Base-by-base conservation (phyloP, 139 green algal species). In the Yamagishiella unicocca region DNA sequence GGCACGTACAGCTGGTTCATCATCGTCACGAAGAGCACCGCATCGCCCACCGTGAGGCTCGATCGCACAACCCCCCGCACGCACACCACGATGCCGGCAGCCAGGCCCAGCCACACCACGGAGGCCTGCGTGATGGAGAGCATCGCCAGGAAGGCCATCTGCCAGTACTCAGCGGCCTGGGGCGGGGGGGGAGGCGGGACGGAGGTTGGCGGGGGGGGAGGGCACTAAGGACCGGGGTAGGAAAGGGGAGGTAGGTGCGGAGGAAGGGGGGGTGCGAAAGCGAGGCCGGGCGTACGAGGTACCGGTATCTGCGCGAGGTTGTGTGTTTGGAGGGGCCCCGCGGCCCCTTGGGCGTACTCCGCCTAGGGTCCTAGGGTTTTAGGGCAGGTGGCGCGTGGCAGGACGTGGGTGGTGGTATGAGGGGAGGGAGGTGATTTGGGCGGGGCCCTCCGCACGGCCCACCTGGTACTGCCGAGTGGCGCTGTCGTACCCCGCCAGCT, bases 1-100 rank as follows among this genome's bases (percentile, higher is more conserved):
- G 96, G 96, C 22, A 93, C 92, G 86, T 97, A 97, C 29, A 99
- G 93, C 93, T 99, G 96, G 76, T 95, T 90, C 87, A 99, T 96
- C 68, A 98, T 91, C 14, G 95, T 95, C 14, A 97, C 89, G 87
- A 98, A 98, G 31, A 98, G 93, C 71, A 98, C 96, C 0, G 92
- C 93, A 71, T 98, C 96, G 6, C 96, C 96, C 25, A 98, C 96
- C 21, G 93, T 97, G 8, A 98, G 93, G 6, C 43, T 80, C 14
- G 93, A 92, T 1, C 35, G 54, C 46, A 89, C 91, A 40, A 94
- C 91, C 31, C 89, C 90, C 58, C 68, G 82, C 67, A 95, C 90
- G 53, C 94, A 97, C 46, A 97, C 90, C 17, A 94, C 81, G 42
- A 98, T 87, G 37, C 93, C 94, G 21, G 76, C 33, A 25, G 87